Conservation (phyloP, 371 early-diverging fungal species). For the Rhizopus delemar region DNA sequence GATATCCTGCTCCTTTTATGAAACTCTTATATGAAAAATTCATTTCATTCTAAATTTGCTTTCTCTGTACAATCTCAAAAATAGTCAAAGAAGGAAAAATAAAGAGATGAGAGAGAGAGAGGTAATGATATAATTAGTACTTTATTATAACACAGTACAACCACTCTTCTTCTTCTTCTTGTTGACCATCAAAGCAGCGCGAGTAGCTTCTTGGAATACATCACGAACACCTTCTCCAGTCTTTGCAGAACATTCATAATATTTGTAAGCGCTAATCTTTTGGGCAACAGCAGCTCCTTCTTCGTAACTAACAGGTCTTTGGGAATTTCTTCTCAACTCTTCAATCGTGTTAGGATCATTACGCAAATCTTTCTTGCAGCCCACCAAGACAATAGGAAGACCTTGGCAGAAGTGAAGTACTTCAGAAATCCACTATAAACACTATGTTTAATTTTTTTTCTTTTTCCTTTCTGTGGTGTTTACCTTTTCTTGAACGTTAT, state of each 20-base stretch:
- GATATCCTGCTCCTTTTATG: no score
- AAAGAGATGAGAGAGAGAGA: neutral
- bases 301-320: constrained; percentile 74
- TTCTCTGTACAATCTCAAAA: neutral
- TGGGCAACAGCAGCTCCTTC: constrained; percentile 69
- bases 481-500: constrained; percentile 78
- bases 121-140: neutral
- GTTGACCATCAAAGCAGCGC: constrained; percentile 54
- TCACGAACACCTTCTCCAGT: constrained; percentile 68
- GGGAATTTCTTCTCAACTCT: constrained; percentile 70
- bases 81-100: neutral
- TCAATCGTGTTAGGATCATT: constrained; percentile 72
- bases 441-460: neutral
- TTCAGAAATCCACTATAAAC: constrained; percentile 83
- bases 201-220: constrained; percentile 69
- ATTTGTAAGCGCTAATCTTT: constrained; percentile 68
- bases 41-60: neutral
- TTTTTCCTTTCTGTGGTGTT: neutral
- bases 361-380: constrained; percentile 87
- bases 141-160: constrained; percentile 7
- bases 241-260: constrained; percentile 73
- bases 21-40: no score
- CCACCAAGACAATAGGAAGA: constrained; percentile 84
- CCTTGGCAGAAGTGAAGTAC: constrained; percentile 84
- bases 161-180: constrained; percentile 3